These are phyloP conservation scores for Leptographium wingfieldii DNA, from an alignment of 2,329 filamentous ascomycete genomes.

Conservation along the genomic window DNA sequence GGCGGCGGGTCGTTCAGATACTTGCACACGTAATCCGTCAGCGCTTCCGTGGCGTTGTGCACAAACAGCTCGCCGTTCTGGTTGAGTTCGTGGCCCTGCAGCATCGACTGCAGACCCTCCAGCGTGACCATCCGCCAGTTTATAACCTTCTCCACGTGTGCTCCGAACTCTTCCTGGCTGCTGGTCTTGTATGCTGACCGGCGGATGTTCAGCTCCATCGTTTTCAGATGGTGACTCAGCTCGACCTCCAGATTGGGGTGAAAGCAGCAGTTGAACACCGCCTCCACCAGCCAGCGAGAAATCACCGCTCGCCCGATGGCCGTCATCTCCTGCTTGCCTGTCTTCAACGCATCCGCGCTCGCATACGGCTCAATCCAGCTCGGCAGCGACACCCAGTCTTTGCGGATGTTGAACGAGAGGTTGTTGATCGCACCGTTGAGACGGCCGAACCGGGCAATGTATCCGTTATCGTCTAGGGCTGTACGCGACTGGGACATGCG, in stretches of 20 bases:
- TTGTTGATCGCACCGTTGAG: constrained; percentile 92
- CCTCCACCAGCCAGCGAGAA: constrained; percentile 78
- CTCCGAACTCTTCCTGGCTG: constrained; percentile 80
- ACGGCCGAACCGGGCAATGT: constrained; percentile 75
- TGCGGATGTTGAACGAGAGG: constrained; percentile 88
- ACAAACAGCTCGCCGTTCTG: constrained; percentile 59
- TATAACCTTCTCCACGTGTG: constrained; percentile 73
- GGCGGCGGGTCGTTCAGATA: constrained; percentile 67
- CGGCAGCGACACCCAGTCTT: constrained; percentile 79
- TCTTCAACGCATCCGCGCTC: constrained; percentile 72
- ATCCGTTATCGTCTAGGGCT: constrained; percentile 90
- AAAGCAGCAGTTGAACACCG: constrained; percentile 85
- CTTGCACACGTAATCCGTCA: constrained; percentile 58
- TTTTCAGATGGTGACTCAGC: constrained; percentile 69
- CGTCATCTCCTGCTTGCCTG: constrained; percentile 95
- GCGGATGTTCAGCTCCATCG: constrained; percentile 78
- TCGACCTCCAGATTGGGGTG: constrained; percentile 72
- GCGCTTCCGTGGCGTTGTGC: constrained; percentile 52
- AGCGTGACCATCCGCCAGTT: constrained; percentile 90
- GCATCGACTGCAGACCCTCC: constrained; percentile 66
- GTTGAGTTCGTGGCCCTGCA: constrained; percentile 52
- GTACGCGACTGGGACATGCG: constrained; percentile 89
- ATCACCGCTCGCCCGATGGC: constrained; percentile 84
- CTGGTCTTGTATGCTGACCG: constrained; percentile 58
- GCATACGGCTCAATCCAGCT: constrained; percentile 68